These are phyloP conservation scores for Rhododendron mucronatum DNA, from an alignment of 148 eudicot genomes.

Conservation along the genomic window DNA sequence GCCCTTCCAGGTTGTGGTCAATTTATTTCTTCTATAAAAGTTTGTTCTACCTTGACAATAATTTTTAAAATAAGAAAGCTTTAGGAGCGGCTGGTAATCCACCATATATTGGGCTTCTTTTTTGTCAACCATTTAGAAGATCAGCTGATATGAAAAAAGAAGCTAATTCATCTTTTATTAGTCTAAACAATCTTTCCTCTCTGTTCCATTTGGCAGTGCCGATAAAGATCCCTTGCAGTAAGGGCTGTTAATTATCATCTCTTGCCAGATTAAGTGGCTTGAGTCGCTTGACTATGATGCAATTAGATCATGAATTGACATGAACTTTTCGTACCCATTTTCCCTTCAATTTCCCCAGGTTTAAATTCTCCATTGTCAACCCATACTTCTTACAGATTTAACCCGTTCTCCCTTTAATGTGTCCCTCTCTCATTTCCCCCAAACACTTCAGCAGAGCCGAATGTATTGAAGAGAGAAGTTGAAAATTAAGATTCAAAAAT, in stretches of 20 bases:
- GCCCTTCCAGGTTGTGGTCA: neutral
- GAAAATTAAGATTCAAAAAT: neutral
- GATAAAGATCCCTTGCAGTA: neutral
- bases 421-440: neutral
- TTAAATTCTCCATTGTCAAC: neutral
- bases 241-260: neutral
- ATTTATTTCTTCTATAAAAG: neutral
- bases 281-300: neutral
- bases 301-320: neutral
- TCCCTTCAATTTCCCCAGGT: neutral
- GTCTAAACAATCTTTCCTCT: neutral
- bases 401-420: neutral
- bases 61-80: neutral
- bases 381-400: neutral
- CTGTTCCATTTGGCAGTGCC: neutral
- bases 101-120: neutral
- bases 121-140: neutral
- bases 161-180: neutral
- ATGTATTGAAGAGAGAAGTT: neutral
- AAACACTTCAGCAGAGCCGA: neutral
- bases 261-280: neutral
- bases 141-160: neutral
- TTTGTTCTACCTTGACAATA: neutral
- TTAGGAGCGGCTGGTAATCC: neutral
- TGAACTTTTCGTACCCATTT: neutral